A percentile compares a stretch with the other conserved stretches of the same genome.
Conservation (phyloP, 176 grass and related monocot genomes). For the Oryza meyeriana region DNA sequence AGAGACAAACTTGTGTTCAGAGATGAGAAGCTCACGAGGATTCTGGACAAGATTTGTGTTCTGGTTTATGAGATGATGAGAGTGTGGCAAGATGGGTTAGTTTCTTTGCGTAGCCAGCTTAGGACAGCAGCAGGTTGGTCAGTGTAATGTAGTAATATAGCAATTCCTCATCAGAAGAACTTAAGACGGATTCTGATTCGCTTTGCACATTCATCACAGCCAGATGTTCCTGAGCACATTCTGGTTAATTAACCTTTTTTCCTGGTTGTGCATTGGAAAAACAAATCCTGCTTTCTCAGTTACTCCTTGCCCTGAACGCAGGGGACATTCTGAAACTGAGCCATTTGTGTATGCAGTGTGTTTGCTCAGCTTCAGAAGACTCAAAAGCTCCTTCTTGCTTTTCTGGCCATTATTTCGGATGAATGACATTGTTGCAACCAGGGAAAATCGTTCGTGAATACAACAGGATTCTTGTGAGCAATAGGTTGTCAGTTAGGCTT, state of each 20-base stretch:
- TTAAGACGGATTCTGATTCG: conserved; percentile 11
- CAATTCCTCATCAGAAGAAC: conserved; percentile 23
- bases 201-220: neutral
- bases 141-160: conserved; percentile 40
- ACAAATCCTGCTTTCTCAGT: neutral
- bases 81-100: neutral
- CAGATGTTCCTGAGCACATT: neutral
- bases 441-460: no score
- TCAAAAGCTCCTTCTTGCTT: neutral
- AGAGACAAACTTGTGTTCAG: neutral
- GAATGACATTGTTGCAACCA: no score
- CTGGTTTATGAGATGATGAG: neutral
- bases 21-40: neutral
- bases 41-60: conserved; percentile 8
- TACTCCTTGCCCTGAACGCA: neutral
- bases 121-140: conserved; percentile 9
- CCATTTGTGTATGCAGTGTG: neutral
- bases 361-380: neutral
- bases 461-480: no score
- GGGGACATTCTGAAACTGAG: neutral
- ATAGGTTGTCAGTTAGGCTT: no score
- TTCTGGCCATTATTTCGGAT: neutral
- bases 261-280: neutral
- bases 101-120: conserved; percentile 19
- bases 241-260: neutral